Evolutionary conservation across 495 filamentous ascomycete species (phyloP).

Genomic region (Sordaria brevicollis): DNA sequence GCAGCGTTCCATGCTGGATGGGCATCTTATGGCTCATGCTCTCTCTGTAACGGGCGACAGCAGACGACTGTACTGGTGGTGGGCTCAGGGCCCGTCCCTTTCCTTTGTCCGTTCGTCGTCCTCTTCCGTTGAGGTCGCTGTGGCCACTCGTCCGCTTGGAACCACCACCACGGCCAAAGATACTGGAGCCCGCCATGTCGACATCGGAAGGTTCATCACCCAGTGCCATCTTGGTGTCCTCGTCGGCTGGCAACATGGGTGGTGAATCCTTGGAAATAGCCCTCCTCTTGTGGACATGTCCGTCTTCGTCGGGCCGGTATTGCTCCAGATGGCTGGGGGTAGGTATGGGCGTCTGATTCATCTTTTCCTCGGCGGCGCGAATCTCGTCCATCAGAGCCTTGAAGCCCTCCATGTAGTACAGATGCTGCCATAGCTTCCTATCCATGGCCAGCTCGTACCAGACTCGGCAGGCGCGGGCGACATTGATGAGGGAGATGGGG

Average conservation of each 20-base stretch:
- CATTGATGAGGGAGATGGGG: slow-evolving; percentile 61
- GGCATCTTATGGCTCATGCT: background rate
- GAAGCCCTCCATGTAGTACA: slow-evolving; percentile 83
- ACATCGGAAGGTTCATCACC: slow-evolving; percentile 23
- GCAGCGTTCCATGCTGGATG: slow-evolving; percentile 8
- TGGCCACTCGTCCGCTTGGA: background rate
- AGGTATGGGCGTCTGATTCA: slow-evolving; percentile 20
- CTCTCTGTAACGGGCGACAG: background rate
- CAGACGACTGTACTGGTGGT: background rate
- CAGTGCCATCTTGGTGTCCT: slow-evolving; percentile 39
- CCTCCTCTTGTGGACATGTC: slow-evolving; percentile 35
- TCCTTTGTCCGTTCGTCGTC: slow-evolving; percentile 18
- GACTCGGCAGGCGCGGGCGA: slow-evolving; percentile 63
- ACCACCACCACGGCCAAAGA: slow-evolving; percentile 21
- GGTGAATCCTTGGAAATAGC: slow-evolving; percentile 24
- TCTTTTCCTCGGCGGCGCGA: slow-evolving; percentile 51
- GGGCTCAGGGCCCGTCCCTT: slow-evolving; percentile 17
- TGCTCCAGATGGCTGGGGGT: slow-evolving; percentile 19
- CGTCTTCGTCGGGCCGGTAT: slow-evolving; percentile 24
- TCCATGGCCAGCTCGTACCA: slow-evolving; percentile 82
- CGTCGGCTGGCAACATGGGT: slow-evolving; percentile 17
- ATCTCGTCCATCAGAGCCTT: slow-evolving; percentile 58
- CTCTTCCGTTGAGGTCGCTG: background rate
- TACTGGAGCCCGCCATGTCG: slow-evolving; percentile 18
- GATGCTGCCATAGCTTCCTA: slow-evolving; percentile 70